Conservation (phyloP, 805 yeast genomes). For the Starmerella roubikii region DNA sequence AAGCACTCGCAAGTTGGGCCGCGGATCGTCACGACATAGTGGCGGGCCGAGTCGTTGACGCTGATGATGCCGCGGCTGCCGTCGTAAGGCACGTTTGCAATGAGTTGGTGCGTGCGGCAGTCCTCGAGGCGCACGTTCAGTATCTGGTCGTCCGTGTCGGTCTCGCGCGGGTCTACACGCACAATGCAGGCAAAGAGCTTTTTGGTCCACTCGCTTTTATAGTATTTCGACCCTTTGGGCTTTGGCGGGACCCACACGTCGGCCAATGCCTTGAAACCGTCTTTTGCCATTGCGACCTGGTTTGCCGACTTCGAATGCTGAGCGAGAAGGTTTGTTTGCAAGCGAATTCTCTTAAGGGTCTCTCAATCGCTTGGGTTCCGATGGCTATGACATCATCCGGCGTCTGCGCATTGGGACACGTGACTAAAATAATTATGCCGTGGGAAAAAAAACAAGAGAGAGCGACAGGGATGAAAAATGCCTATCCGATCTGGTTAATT, state of each 20-base stretch:
- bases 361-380: too few relatives aligned
- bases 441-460: too few relatives aligned
- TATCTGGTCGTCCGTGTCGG: slow-evolving; percentile 9
- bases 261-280: slow-evolving; percentile 10
- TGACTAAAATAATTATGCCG: too few relatives aligned
- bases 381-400: too few relatives aligned
- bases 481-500: too few relatives aligned
- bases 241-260: slow-evolving; percentile 15
- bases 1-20: slow-evolving; percentile 27
- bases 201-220: slow-evolving; percentile 10
- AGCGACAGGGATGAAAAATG: too few relatives aligned
- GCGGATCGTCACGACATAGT: slow-evolving; percentile 29
- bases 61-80: slow-evolving; percentile 23
- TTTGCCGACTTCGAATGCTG: too few relatives aligned
- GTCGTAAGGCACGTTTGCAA: slow-evolving; percentile 29
- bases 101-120: slow-evolving; percentile 21
- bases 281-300: slow-evolving; percentile 1
- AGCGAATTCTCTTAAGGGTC: too few relatives aligned
- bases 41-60: slow-evolving; percentile 26
- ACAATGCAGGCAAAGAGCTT: slow-evolving; percentile 12
- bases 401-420: too few relatives aligned
- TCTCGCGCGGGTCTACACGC: slow-evolving; percentile 14
- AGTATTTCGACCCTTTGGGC: slow-evolving; percentile 9
- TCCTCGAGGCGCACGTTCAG: slow-evolving; percentile 25
- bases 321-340: too few relatives aligned